Evolutionary conservation across 2,329 filamentous ascomycete genomes (phyloP), one percentile per base, ranked within the genome.

Genomic region (Coniochaeta ligniaria): DNA sequence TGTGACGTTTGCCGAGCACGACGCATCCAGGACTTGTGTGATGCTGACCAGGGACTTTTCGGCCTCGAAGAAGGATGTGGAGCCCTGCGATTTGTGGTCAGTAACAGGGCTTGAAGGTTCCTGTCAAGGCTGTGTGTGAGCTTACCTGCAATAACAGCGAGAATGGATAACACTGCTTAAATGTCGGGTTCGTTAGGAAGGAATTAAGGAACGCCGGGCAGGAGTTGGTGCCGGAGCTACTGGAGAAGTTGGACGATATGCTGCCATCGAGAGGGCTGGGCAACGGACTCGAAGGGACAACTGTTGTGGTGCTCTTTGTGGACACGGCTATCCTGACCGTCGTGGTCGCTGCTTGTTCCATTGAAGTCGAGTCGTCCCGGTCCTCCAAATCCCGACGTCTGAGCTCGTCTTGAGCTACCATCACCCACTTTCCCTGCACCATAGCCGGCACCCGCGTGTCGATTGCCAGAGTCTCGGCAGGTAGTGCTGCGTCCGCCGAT

Each of bases 51-150:
- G 79, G 6, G 90, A 89, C 69, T 85, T 88, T 63, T 88, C 82
- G 20, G 88, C 87, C 60, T 91, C 79, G 78, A 98, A 98, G 76
- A 97, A 96, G 45, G 86, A 85, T 58, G 82, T 84, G 11, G 94
- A 97, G 63, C 90, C 92, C 86, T 96, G 72, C 36, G 20, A 17
- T 2, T 38, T 5, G 20, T 16, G 43, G 52, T 62, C 43, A 61
- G 59, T 36, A 14, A 57, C 31, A 17, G 45, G 9, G 3, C 20
- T 47, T 14, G n/a, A n/a, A n/a, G n/a, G n/a, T n/a, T n/a, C n/a
- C n/a, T 6, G n/a, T 33, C 35, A 35, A 28, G 28, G 20, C 20
- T 33, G 33, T 12, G 26, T n/a, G n/a, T n/a, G 12, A 35, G 11
- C 38, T 12, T 76, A 91, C 90, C 78, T 90, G 85, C 11, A 98